Evolutionary conservation across 2,329 filamentous ascomycete genomes (phyloP).

Genomic region (Penicillium sp.): DNA sequence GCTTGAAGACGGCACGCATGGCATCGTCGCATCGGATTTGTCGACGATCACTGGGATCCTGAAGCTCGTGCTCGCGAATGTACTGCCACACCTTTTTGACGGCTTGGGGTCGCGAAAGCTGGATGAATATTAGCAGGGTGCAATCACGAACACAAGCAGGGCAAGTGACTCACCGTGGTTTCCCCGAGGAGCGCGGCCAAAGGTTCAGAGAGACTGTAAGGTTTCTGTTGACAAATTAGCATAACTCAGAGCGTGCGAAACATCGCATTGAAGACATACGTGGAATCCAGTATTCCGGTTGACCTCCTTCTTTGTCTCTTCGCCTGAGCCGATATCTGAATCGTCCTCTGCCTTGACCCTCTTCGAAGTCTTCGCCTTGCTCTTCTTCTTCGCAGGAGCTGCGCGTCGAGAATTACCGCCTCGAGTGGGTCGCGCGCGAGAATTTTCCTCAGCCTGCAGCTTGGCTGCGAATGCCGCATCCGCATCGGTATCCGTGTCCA

Average conservation of each 20-base stretch:
- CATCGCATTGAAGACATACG: conserved; percentile 43
- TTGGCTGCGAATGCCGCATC: conserved; percentile 84
- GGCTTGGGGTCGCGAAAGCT: conserved; percentile 90
- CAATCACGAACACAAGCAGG: background rate
- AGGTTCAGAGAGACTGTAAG: conserved; percentile 45
- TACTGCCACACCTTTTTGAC: conserved; percentile 97
- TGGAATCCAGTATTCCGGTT: conserved; percentile 87
- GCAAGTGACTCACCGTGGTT: conserved; percentile 35
- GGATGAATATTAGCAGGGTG: conserved; percentile 19
- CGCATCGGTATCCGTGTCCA: conserved; percentile 65
- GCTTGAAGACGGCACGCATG: conserved; percentile 89
- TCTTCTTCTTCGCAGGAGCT: conserved; percentile 62
- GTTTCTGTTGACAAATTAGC: conserved; percentile 38
- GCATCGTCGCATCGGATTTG: conserved; percentile 90
- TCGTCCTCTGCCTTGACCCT: conserved; percentile 76
- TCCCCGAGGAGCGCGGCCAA: conserved; percentile 46
- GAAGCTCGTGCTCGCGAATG: conserved; percentile 81
- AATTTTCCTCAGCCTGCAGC: conserved; percentile 89
- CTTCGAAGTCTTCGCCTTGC: conserved; percentile 53
- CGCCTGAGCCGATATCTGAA: conserved; percentile 67
- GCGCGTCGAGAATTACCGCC: conserved; percentile 63
- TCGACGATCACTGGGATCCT: conserved; percentile 86
- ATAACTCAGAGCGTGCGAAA: background rate
- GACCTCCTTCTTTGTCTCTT: conserved; percentile 58
- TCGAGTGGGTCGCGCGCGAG: conserved; percentile 68